Evolutionary conservation across 345 rosid species (phyloP).

Genomic region (Arabidopsis suecica): DNA sequence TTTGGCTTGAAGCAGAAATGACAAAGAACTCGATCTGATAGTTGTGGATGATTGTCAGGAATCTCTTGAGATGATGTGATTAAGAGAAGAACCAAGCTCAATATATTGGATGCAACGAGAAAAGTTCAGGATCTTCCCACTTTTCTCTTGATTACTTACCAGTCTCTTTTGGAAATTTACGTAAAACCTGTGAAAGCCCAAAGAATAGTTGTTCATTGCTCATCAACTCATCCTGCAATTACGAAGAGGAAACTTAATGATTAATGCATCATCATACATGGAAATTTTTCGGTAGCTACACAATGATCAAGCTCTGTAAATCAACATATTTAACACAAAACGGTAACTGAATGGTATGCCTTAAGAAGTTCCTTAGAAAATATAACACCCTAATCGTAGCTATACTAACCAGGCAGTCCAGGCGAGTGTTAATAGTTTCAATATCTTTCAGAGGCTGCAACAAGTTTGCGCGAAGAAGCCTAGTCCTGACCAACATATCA

Average conservation of each 20-base stretch:
- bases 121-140: constrained; percentile 23
- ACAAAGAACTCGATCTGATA: constrained; percentile 90
- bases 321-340: neutral
- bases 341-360: neutral
- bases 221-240: constrained; percentile 90
- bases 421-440: constrained; percentile 90
- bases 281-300: constrained; percentile 1
- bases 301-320: constrained; percentile 33
- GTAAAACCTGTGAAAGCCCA: constrained; percentile 93
- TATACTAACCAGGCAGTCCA: constrained; percentile 87
- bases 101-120: constrained; percentile 25
- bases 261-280: constrained; percentile 29
- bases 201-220: constrained; percentile 92
- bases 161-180: constrained; percentile 95
- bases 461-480: constrained; percentile 96
- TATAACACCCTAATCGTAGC: constrained; percentile 30
- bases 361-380: constrained; percentile 28
- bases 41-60: constrained; percentile 33
- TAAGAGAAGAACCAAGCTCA: constrained; percentile 21
- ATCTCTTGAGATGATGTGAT: constrained; percentile 32
- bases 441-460: constrained; percentile 96
- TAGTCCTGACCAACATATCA: constrained; percentile 68
- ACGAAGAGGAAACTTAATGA: constrained; percentile 30
- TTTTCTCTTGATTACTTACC: constrained; percentile 55
- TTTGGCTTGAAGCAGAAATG: constrained; percentile 97